A percentile compares a stretch with the other conserved stretches of the same genome.
Conservation (phyloP, 1,139 yeast genomes). For the Hansenula sp. region DNA sequence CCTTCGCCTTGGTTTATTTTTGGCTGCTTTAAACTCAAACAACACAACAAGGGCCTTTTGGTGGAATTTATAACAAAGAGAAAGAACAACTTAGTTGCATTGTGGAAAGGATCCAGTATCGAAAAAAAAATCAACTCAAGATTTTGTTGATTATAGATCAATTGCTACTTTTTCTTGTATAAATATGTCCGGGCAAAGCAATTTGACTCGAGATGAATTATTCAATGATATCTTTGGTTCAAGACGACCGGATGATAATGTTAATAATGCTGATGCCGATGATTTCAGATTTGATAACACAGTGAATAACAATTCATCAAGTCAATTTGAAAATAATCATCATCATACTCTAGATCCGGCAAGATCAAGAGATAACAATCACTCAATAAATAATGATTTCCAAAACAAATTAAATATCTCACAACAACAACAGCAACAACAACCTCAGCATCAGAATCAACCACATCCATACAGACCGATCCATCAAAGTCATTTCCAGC, state of each 20-base stretch:
- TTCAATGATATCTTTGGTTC: slow-evolving; percentile 27
- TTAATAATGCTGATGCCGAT: background rate
- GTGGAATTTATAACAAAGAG: too few species aligned
- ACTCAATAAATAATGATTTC: background rate
- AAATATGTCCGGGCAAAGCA: slow-evolving; percentile 13
- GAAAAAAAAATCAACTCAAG: background rate
- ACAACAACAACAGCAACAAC: slow-evolving; percentile 6
- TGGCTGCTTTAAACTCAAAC: background rate
- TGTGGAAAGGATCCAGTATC: too few species aligned
- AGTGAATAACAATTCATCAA: background rate
- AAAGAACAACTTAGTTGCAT: too few species aligned
- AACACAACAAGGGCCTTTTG: background rate
- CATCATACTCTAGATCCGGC: slow-evolving; percentile 13
- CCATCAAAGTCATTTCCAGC: slow-evolving; percentile 6
- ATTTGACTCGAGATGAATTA: slow-evolving; percentile 23
- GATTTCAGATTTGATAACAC: slow-evolving; percentile 1
- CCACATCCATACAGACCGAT: background rate
- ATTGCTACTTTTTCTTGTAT: background rate
- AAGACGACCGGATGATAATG: slow-evolving; percentile 12
- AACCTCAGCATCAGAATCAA: slow-evolving; percentile 14
- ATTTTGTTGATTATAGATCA: background rate
- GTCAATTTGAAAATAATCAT: background rate
- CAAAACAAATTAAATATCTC: background rate
- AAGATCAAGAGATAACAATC: background rate
- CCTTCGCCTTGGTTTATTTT: background rate